Conservation (phyloP, 139 green algal species). For the Chlamydomonas sphaeroides region DNA sequence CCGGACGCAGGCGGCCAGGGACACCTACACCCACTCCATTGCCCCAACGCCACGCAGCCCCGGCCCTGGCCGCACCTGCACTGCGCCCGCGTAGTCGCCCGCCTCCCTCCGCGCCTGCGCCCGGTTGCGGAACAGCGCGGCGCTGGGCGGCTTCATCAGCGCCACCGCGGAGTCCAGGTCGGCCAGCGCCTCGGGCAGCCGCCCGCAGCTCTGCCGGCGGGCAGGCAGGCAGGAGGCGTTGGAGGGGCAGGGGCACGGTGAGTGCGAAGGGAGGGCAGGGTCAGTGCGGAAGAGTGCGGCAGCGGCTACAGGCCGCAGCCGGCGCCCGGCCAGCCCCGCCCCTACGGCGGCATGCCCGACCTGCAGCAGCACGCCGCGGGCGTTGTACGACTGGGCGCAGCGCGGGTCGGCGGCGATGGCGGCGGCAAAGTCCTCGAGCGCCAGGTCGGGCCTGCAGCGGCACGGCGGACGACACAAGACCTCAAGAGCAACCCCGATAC, state of each 20-base stretch:
- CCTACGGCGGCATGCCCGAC: too few species aligned
- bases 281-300: background rate
- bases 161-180: constrained; percentile 67
- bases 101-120: constrained; percentile 50
- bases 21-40: background rate
- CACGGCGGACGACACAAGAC: too few species aligned
- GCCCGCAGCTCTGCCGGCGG: too few species aligned
- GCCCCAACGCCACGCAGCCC: too few species aligned
- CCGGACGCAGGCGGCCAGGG: too few species aligned
- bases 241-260: too few species aligned
- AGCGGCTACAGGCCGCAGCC: too few species aligned
- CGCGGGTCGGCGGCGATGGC: constrained; percentile 49
- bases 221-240: too few species aligned
- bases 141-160: constrained; percentile 47
- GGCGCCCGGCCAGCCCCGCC: too few species aligned
- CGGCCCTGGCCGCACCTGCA: background rate
- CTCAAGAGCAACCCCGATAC: too few species aligned
- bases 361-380: constrained; percentile 50
- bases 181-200: constrained; percentile 58
- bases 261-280: too few species aligned
- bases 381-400: constrained; percentile 47
- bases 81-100: constrained; percentile 6
- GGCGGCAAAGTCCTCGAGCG: constrained; percentile 47
- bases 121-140: constrained; percentile 57
- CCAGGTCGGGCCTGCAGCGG: constrained; percentile 31